Evolutionary conservation across 805 yeast species (phyloP), one percentile per base, ranked within the genome.

Genomic region (Naumovozyma baii): DNA sequence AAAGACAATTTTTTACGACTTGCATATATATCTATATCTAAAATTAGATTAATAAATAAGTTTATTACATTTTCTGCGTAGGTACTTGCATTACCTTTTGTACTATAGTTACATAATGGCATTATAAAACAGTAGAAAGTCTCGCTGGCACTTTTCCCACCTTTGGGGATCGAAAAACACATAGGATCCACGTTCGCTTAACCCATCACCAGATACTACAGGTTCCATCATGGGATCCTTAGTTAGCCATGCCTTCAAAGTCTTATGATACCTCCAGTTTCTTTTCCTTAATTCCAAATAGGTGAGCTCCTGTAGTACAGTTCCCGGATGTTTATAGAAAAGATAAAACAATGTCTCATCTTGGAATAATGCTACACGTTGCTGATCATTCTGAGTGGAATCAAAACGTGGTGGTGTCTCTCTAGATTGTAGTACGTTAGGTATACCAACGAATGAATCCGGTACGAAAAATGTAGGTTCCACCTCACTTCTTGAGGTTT

Each of bases 191-290:
- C 90, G 74, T 63, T 92, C 98, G 40, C 88, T 85, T 17, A 57
- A 39, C 28, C 68, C 72, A 41, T 83, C 90, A 29, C 80, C 81
- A 26, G 82, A 75, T 43, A 86, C 84, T 13, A 84, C 74, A 1
- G 96, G 96, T 60, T 90, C 97, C 45, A 79, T 78, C 51, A 77
- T 76, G 20, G 94, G 83, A 54, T 87, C 96, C 61, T 92, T 92
- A 10, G 98, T 92, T 43, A 92, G 67, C 98, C 98, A 92, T 38
- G 92, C 87, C 65, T 88, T 94, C 41, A 92, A 73, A 45, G 86
- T 95, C 64, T 87, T 90, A 64, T 92, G 98, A 56, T 84, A 92
- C 49, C 97, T 74, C 99, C 99, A 92, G 63, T 90, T 92, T 52
- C 98, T 73, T 46, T 78, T 78, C 52, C 86, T 85, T 50, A 92